Percentiles rank a stretch among this genome's conserved stretches.
phyloP scores from a whole-genome alignment of 306 rosid genomes.

The Fagus sylvatica region DNA sequence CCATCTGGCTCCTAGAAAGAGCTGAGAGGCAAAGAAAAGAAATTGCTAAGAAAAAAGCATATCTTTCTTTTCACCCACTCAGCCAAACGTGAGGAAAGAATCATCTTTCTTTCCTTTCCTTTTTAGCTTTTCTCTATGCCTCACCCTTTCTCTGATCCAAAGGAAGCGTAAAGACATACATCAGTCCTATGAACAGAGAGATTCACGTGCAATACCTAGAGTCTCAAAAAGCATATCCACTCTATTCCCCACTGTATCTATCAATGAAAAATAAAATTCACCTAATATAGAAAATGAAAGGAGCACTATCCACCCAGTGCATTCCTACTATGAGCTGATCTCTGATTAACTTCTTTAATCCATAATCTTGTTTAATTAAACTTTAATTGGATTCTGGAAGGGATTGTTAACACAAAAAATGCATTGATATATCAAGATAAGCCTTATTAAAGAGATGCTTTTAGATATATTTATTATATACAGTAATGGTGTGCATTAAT shows the following conservation, averaged over 20 bases:
- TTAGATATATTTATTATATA: neutral
- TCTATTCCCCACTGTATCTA: neutral
- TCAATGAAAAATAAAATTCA: neutral
- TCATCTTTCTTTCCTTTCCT: constrained; percentile 46
- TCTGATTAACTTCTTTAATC: neutral
- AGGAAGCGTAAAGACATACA: constrained; percentile 51
- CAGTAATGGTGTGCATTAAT: neutral
- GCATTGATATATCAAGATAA: neutral
- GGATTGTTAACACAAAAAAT: neutral
- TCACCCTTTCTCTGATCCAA: constrained; percentile 53
- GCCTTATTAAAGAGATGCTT: neutral
- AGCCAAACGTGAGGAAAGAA: constrained; percentile 45
- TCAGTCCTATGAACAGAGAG: constrained; percentile 9
- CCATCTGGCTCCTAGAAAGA: constrained; percentile 31
- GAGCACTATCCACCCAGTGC: neutral
- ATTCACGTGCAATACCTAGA: neutral
- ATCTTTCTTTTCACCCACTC: constrained; percentile 42
- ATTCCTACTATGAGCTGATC: neutral
- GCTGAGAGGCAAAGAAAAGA: constrained; percentile 37
- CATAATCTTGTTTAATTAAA: neutral
- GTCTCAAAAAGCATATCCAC: neutral
- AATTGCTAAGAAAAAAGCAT: constrained; percentile 44
- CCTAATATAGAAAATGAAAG: neutral
- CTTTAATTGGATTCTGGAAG: neutral
- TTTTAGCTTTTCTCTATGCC: constrained; percentile 31